Percentiles rank a stretch among this genome's conserved stretches.
Evolutionary conservation across 495 filamentous ascomycete genomes (phyloP).

Genomic region (Podospora comata): DNA sequence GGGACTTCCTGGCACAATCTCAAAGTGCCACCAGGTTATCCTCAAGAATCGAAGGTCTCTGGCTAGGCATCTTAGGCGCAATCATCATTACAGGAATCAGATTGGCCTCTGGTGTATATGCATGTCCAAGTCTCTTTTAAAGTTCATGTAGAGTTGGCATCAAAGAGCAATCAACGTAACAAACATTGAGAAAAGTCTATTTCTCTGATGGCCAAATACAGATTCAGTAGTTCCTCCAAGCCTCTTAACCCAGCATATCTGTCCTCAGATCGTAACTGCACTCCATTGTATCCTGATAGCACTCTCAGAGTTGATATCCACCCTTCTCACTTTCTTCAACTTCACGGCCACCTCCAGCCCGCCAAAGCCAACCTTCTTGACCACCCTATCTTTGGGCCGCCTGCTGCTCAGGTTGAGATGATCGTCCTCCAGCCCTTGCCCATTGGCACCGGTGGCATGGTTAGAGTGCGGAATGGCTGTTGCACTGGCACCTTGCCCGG

Average conservation of each 20-base stretch:
- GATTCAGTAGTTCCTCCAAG: too few relatives aligned
- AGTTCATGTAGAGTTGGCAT: too few relatives aligned
- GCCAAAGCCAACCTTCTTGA: constrained; percentile 13
- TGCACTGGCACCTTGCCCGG: background rate
- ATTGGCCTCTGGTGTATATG: too few relatives aligned
- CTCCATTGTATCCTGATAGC: constrained; percentile 25
- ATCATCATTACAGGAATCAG: too few relatives aligned
- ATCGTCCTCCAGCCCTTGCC: background rate
- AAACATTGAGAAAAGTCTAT: too few relatives aligned
- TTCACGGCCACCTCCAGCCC: constrained; percentile 14
- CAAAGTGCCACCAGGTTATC: too few relatives aligned
- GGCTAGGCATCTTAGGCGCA: too few relatives aligned
- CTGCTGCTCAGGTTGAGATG: background rate
- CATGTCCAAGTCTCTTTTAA: too few relatives aligned
- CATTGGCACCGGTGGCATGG: background rate
- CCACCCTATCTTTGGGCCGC: constrained; percentile 17
- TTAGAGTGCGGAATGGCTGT: background rate
- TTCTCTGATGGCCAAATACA: too few relatives aligned
- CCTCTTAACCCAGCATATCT: background rate
- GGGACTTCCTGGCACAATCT: too few relatives aligned
- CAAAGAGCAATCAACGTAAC: too few relatives aligned
- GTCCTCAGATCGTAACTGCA: background rate
- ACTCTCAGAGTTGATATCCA: constrained; percentile 26
- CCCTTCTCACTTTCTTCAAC: constrained; percentile 25
- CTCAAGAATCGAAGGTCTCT: too few relatives aligned